Conservation (phyloP, 345 rosid species). For the Lumnitzera racemosa region DNA sequence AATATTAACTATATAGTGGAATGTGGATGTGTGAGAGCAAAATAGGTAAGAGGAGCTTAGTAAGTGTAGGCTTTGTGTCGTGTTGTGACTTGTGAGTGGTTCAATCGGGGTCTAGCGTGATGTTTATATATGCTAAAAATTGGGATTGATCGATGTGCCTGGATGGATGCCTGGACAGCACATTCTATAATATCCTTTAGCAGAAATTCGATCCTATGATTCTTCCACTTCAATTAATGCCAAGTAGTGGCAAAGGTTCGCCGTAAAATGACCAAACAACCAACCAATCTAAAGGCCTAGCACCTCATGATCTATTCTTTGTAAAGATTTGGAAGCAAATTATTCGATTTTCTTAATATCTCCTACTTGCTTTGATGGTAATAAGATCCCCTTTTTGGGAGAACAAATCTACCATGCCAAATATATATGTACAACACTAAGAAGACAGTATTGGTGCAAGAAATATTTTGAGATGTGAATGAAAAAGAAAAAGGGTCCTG, state of each 20-base stretch:
- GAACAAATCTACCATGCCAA: no score
- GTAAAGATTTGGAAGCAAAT: no score
- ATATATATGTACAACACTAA: no score
- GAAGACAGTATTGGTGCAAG: no score
- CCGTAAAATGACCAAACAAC: conserved; percentile 27
- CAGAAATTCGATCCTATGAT: conserved; percentile 35
- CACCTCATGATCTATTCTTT: no score
- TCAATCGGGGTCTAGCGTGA: no score
- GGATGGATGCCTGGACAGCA: conserved; percentile 37
- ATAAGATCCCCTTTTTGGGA: no score
- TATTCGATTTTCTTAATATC: no score
- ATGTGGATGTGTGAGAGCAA: conserved; percentile 1
- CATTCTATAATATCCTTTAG: conserved; percentile 57
- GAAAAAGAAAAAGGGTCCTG: no score
- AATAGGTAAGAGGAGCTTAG: not conserved
- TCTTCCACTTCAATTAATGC: conserved; percentile 45
- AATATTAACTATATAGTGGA: not conserved
- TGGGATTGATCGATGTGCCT: conserved; percentile 29
- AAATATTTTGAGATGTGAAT: no score
- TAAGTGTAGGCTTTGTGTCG: not conserved
- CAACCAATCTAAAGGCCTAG: not conserved
- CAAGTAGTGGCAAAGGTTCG: conserved; percentile 19
- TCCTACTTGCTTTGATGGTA: no score
- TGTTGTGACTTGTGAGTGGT: not conserved
- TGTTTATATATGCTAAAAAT: no score